phyloP scores from a whole-genome alignment of 148 eudicot genomes.

The Heliosperma pusillum region DNA sequence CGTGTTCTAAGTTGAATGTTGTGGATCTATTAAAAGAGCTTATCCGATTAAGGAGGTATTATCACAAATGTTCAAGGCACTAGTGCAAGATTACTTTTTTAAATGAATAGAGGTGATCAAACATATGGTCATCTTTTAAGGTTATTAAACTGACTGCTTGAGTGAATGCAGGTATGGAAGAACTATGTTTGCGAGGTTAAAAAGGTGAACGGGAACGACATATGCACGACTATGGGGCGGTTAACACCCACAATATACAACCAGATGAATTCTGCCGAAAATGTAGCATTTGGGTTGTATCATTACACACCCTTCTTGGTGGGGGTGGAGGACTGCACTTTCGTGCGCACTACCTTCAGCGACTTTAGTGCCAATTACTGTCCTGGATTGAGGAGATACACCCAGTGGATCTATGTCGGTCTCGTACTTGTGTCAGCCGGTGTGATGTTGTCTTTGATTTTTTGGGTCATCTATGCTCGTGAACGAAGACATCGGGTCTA shows the following conservation, averaged over 20 bases:
- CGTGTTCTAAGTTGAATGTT: no score
- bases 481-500: constrained; percentile 71
- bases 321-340: constrained; percentile 58
- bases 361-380: constrained; percentile 46
- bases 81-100: no score
- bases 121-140: no score
- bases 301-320: constrained; percentile 65
- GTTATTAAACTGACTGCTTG: background rate
- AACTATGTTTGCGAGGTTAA: constrained; percentile 35
- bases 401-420: constrained; percentile 61
- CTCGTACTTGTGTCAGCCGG: constrained; percentile 60
- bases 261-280: constrained; percentile 51
- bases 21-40: no score
- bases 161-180: constrained; percentile 37
- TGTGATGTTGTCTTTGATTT: constrained; percentile 67
- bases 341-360: constrained; percentile 59
- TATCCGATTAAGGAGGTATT: background rate
- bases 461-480: constrained; percentile 79
- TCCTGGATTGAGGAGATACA: constrained; percentile 51
- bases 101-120: no score
- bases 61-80: no score
- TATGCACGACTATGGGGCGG: constrained; percentile 63
- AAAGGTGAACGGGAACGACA: constrained; percentile 23
- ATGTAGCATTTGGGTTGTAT: constrained; percentile 57
- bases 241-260: constrained; percentile 54